These are phyloP conservation scores for Phaeotremella fagi DNA, from an alignment of 768 basidiomycete genomes.

Conservation along the genomic window DNA sequence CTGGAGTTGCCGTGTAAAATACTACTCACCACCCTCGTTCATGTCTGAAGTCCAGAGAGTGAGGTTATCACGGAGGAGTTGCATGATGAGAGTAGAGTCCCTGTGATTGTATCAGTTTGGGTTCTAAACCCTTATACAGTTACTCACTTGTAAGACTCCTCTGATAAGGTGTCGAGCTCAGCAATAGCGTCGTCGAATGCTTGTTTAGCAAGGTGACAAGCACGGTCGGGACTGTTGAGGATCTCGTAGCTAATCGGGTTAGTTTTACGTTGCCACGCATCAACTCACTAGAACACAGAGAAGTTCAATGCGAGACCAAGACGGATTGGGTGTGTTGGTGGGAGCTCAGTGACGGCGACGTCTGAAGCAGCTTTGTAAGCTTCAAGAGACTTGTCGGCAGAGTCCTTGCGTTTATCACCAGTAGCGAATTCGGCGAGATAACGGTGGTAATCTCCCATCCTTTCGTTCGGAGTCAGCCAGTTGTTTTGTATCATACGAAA, in stretches of 20 bases:
- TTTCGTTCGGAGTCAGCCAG: constrained; percentile 43
- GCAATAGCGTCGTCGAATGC: constrained; percentile 99
- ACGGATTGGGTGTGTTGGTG: constrained; percentile 86
- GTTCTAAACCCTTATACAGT: neutral
- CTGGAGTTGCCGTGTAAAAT: neutral
- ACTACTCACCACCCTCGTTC: constrained; percentile 66
- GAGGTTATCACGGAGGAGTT: constrained; percentile 92
- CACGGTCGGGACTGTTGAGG: constrained; percentile 96
- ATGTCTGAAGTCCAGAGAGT: constrained; percentile 98
- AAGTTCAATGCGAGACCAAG: constrained; percentile 98
- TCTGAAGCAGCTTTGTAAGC: constrained; percentile 90
- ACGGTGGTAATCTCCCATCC: constrained; percentile 99
- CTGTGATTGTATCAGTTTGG: constrained; percentile 12
- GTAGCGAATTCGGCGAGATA: constrained; percentile 98
- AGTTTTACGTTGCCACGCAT: neutral
- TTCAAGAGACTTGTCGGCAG: constrained; percentile 93
- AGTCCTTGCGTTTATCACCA: constrained; percentile 94
- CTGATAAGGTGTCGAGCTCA: constrained; percentile 95
- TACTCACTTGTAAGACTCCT: constrained; percentile 86
- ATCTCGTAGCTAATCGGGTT: constrained; percentile 68
- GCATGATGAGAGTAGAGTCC: constrained; percentile 89
- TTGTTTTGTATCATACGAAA: constrained; percentile 8
- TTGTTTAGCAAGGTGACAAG: constrained; percentile 97
- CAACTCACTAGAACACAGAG: constrained; percentile 82
- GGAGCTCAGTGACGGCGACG: constrained; percentile 91